Base-by-base conservation (phyloP, 2,329 filamentous ascomycete species). In the Lachnellula subtilissima region DNA sequence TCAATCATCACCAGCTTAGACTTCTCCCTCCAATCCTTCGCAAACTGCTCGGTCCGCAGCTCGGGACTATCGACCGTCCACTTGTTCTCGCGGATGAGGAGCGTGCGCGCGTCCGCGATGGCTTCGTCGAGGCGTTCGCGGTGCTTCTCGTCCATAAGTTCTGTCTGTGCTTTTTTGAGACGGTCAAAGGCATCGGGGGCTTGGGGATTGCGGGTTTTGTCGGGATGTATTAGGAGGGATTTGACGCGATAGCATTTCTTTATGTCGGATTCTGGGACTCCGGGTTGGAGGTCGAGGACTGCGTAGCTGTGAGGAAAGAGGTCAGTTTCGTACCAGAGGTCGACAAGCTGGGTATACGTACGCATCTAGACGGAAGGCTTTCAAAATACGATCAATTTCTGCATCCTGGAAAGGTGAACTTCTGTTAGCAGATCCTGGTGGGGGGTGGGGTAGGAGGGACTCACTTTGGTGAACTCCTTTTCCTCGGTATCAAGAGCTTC, bases 201-300 rank as follows among this genome's bases (percentile, higher is more conserved):
- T 49, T 80, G 83, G 0, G 91, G 87, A 70, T 99, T 97, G 69
- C 86, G 86, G 55, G 94, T 97, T 74, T 99, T 99, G 78, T 99
- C 94, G 6, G 94, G 94, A 77, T 99, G 94, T 77, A 99, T 97
- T 49, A 99, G 85, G 55, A 99, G 86, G n/a, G 94, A 99, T 74
- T 97, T 97, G 68, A 91, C 92, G 78, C 94, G 92, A 76, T 97
- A 99, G 64, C 84, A 83, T 65, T 87, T 78, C 75, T 97, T 97
- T 79, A 99, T 97, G 75, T 97, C 94, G 57, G 90, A 92, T 66
- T 97, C 93, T 54, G 94, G 85, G 19, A 97, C 91, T 70, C 94
- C 94, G 3, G 94, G 94, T 72, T 96, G 91, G 47, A 99, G 88
- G 72, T 95, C 94, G 47, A 99, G 86, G 49, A 99, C 91, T 50